A percentile compares a stretch with the other conserved stretches of the same genome.
These are phyloP conservation scores for Tylopilus subfusipes DNA, from an alignment of 768 basidiomycete genomes.

Conservation along the genomic window DNA sequence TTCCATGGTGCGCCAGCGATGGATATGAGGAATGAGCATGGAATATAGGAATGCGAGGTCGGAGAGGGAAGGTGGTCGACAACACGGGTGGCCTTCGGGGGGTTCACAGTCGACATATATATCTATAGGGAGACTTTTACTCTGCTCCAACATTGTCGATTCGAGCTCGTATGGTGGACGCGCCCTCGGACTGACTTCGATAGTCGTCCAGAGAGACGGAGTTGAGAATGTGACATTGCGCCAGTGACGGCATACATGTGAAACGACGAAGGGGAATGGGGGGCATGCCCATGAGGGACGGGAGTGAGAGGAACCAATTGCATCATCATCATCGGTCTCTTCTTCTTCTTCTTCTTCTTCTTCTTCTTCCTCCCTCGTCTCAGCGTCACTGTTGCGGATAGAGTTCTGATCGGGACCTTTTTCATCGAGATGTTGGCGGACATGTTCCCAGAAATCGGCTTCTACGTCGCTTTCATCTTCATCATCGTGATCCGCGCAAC, in stretches of 20 bases:
- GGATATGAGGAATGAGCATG: neutral
- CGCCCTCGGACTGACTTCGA: slow-evolving; percentile 28
- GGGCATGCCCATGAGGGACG: slow-evolving; percentile 6
- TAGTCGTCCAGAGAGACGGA: slow-evolving; percentile 52
- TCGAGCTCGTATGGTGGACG: slow-evolving; percentile 45
- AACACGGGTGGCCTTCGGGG: slow-evolving; percentile 15
- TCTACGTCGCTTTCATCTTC: slow-evolving; percentile 36
- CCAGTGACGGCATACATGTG: neutral
- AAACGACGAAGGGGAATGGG: slow-evolving; percentile 44
- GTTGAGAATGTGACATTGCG: slow-evolving; percentile 48
- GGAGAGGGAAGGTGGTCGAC: slow-evolving; percentile 2
- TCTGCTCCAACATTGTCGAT: slow-evolving; percentile 47
- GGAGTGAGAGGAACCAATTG: neutral
- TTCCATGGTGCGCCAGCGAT: neutral
- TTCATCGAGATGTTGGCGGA: slow-evolving; percentile 31
- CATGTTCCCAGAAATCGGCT: neutral
- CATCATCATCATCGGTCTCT: neutral
- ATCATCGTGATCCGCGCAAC: slow-evolving; percentile 35
- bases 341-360: neutral
- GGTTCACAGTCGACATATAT: slow-evolving; percentile 48
- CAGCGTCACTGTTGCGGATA: slow-evolving; percentile 6
- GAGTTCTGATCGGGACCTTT: slow-evolving; percentile 25
- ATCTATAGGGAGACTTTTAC: slow-evolving; percentile 51
- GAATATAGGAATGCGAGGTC: neutral
- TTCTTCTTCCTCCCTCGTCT: neutral